Evolutionary conservation across 1,284 basidiomycete species (phyloP).

Genomic region (Marasmius fiardii): DNA sequence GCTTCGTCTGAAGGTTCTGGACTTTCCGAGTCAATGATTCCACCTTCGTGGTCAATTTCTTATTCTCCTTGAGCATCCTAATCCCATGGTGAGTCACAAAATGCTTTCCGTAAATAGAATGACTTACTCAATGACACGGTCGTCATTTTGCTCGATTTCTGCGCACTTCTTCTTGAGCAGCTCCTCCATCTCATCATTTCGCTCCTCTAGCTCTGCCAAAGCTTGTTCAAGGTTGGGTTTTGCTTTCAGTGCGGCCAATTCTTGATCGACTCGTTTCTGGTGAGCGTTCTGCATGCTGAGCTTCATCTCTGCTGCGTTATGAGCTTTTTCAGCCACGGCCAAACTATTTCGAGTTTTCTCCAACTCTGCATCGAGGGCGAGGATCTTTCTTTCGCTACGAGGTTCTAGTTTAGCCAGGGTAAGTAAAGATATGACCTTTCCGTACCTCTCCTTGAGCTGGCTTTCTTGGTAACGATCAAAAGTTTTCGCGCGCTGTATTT

Average conservation of each 20-base stretch:
- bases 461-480: slow-evolving; percentile 58
- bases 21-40: slow-evolving; percentile 69
- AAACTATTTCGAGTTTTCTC: slow-evolving; percentile 40
- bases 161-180: slow-evolving; percentile 60
- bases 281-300: slow-evolving; percentile 59
- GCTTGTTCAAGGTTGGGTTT: slow-evolving; percentile 51
- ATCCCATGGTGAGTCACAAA: slow-evolving; percentile 11
- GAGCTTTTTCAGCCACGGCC: slow-evolving; percentile 51
- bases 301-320: slow-evolving; percentile 60
- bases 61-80: slow-evolving; percentile 75
- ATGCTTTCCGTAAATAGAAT: neutral
- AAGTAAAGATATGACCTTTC: slow-evolving; percentile 3
- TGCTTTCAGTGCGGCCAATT: slow-evolving; percentile 50
- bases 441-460: slow-evolving; percentile 57
- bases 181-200: slow-evolving; percentile 70
- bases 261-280: slow-evolving; percentile 59
- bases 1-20: slow-evolving; percentile 63
- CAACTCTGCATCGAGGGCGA: slow-evolving; percentile 44
- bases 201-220: slow-evolving; percentile 60
- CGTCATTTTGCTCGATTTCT: slow-evolving; percentile 83
- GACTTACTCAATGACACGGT: slow-evolving; percentile 71
- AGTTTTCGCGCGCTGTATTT: slow-evolving; percentile 59
- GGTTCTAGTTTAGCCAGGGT: slow-evolving; percentile 11
- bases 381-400: slow-evolving; percentile 44
- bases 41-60: slow-evolving; percentile 65